phyloP scores from a whole-genome alignment of 345 rosid genomes.

The Raphanus sativus region DNA sequence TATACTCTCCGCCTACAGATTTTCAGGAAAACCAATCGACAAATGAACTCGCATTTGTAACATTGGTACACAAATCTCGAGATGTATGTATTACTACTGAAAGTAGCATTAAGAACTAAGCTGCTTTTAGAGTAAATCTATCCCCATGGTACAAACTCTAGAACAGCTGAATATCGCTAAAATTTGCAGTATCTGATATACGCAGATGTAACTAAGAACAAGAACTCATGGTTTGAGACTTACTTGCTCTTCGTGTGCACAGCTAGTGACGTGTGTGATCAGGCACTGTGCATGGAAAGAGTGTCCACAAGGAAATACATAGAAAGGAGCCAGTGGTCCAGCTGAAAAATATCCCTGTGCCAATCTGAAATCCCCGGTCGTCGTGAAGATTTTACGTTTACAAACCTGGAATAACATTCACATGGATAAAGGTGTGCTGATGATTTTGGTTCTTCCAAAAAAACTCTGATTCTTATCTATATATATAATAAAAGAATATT shows the following conservation, averaged over 20 bases:
- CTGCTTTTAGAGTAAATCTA: neutral
- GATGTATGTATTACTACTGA: neutral
- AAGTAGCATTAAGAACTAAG: neutral
- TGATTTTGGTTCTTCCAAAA: conserved; percentile 7
- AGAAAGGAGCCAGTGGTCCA: conserved; percentile 91
- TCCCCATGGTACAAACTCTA: neutral
- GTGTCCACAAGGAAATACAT: conserved; percentile 95
- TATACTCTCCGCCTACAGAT: conserved; percentile 69
- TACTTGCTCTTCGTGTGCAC: conserved; percentile 38
- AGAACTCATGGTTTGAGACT: conserved; percentile 5
- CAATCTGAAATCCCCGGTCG: conserved; percentile 65
- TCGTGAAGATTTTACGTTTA: conserved; percentile 71
- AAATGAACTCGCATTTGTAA: conserved; percentile 5
- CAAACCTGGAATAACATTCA: conserved; percentile 58
- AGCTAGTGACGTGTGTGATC: conserved; percentile 53
- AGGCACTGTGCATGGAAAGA: conserved; percentile 88
- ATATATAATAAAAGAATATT: neutral
- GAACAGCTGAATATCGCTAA: neutral
- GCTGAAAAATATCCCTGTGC: conserved; percentile 71
- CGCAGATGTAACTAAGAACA: neutral
- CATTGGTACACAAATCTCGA: neutral
- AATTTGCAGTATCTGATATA: neutral
- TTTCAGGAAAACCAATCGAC: conserved; percentile 4
- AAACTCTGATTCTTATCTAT: neutral
- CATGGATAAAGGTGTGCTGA: too few relatives aligned